Evolutionary conservation across 805 yeast genomes (phyloP).

Genomic region (Aciculoconidium aculeatum): DNA sequence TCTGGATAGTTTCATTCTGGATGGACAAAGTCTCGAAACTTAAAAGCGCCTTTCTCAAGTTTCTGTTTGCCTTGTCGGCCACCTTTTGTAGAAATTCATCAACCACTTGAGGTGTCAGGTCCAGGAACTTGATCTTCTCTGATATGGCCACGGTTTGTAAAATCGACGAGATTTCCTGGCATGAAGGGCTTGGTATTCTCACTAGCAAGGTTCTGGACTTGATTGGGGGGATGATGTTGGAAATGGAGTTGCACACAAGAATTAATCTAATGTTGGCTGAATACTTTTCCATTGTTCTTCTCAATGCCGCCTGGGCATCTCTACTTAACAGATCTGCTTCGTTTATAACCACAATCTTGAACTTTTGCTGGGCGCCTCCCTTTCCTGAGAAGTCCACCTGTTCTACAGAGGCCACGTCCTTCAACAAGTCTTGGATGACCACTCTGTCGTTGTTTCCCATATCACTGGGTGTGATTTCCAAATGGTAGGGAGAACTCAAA

Average conservation of each 20-base stretch:
- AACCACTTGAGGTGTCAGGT: slow-evolving; percentile 30
- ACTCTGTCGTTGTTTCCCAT: slow-evolving; percentile 94
- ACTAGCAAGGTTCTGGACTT: slow-evolving; percentile 85
- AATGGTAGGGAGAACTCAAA: slow-evolving; percentile 84
- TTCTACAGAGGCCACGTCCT: slow-evolving; percentile 92
- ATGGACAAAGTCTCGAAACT: slow-evolving; percentile 77
- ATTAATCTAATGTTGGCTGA: slow-evolving; percentile 81
- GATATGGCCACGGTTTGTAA: slow-evolving; percentile 49
- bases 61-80: slow-evolving; percentile 55
- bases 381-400: slow-evolving; percentile 72
- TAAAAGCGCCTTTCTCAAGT: slow-evolving; percentile 71
- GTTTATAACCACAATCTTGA: slow-evolving; percentile 79
- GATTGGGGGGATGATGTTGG: slow-evolving; percentile 90
- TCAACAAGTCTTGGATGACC: slow-evolving; percentile 88
- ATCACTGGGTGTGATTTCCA: slow-evolving; percentile 95
- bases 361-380: slow-evolving; percentile 38
- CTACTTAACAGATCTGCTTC: slow-evolving; percentile 87
- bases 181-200: slow-evolving; percentile 79
- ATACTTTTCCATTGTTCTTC: slow-evolving; percentile 95
- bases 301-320: slow-evolving; percentile 92
- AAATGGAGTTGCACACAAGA: slow-evolving; percentile 81
- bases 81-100: slow-evolving; percentile 41
- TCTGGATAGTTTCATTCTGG: slow-evolving; percentile 51
- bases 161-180: slow-evolving; percentile 50
- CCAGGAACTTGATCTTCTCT: slow-evolving; percentile 46